Conservation (phyloP, 768 basidiomycete species). For the Dentipellis fragilis region DNA sequence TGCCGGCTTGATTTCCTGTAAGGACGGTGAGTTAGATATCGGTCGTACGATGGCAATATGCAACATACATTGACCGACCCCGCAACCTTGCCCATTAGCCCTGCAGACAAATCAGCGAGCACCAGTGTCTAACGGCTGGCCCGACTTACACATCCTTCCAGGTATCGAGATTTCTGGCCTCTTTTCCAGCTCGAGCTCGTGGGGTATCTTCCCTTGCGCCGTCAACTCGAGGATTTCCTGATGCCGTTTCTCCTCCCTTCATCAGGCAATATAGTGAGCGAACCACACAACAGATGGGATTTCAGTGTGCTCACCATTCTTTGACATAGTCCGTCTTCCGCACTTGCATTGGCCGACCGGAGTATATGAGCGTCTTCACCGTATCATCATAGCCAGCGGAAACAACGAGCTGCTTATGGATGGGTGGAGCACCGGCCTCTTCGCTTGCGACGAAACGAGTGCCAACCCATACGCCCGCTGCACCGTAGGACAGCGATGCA, state of each 20-base stretch:
- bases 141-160: conserved; percentile 46
- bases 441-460: conserved; percentile 79
- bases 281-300: background rate
- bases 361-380: conserved; percentile 61
- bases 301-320: conserved; percentile 42
- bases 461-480: conserved; percentile 81
- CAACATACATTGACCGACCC: conserved; percentile 50
- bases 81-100: conserved; percentile 75
- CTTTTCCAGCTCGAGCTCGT: conserved; percentile 58
- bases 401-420: conserved; percentile 59
- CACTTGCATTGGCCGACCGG: conserved; percentile 77
- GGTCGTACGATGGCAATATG: background rate
- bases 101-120: conserved; percentile 22
- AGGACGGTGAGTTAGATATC: conserved; percentile 5
- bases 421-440: conserved; percentile 70
- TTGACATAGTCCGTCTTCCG: conserved; percentile 69
- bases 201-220: conserved; percentile 60
- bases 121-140: background rate
- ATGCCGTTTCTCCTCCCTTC: conserved; percentile 52
- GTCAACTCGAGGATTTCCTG: conserved; percentile 51
- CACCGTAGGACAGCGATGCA: conserved; percentile 67
- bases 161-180: conserved; percentile 58
- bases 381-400: conserved; percentile 71
- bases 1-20: conserved; percentile 72
- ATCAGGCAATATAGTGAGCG: background rate